Percentiles rank a stretch among this genome's conserved stretches.
Conservation (phyloP, 2,329 filamentous ascomycete species). For the Westerdykella sp. region DNA sequence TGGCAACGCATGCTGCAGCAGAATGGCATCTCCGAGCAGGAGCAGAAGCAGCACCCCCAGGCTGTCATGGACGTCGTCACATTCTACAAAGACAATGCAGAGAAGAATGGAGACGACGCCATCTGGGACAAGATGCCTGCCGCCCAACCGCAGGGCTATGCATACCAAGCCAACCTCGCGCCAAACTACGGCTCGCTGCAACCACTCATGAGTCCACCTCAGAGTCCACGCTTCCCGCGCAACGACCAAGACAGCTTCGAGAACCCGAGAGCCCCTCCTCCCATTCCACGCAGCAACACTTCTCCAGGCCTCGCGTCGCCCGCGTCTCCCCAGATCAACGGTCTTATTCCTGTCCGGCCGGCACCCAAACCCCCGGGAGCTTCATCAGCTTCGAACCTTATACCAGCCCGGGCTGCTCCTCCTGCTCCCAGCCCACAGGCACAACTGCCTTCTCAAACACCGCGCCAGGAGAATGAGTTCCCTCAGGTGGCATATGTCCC, state of each 20-base stretch:
- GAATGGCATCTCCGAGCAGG: conserved; percentile 92
- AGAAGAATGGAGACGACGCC: conserved; percentile 72
- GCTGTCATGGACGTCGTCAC: conserved; percentile 92
- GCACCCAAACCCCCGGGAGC: conserved; percentile 75
- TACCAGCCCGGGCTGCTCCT: conserved; percentile 53
- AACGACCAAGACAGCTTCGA: conserved; percentile 94
- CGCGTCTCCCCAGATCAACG: conserved; percentile 36
- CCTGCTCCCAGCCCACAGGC: conserved; percentile 47
- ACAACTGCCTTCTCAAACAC: conserved; percentile 7
- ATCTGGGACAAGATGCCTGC: conserved; percentile 96
- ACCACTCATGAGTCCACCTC: conserved; percentile 66
- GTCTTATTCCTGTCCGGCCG: conserved; percentile 71
- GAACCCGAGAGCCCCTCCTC: conserved; percentile 88
- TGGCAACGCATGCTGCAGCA: conserved; percentile 95
- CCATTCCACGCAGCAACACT: conserved; percentile 56
- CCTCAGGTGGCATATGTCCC: conserved; percentile 40
- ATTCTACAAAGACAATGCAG: conserved; percentile 93
- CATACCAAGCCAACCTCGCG: conserved; percentile 32
- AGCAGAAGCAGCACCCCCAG: conserved; percentile 91
- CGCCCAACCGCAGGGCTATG: conserved; percentile 55
- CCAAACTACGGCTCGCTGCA: conserved; percentile 41
- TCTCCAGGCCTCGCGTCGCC: conserved; percentile 42
- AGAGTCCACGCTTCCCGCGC: conserved; percentile 79
- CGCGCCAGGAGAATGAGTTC: conserved; percentile 37
- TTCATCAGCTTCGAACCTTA: conserved; percentile 43